phyloP scores from a whole-genome alignment of 441 rosid genomes.

The Sinapis alba region DNA sequence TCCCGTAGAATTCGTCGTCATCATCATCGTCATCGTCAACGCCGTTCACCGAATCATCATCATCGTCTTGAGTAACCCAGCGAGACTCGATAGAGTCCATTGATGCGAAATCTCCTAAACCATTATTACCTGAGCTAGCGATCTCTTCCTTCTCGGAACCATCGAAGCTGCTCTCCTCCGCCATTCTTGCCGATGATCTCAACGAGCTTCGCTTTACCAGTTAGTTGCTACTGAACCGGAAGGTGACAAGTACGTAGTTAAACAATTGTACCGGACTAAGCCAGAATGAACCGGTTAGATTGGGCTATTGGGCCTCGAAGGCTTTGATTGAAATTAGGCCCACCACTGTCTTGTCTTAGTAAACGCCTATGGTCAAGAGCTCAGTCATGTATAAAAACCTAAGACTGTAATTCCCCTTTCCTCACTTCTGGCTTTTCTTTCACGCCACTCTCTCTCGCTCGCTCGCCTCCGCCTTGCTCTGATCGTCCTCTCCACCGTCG shows the following conservation, averaged over 20 bases:
- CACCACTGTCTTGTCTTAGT: not conserved
- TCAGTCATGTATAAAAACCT: not conserved
- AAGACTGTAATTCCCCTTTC: not conserved
- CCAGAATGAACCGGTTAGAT: not conserved
- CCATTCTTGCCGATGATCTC: not conserved
- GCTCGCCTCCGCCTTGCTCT: not conserved
- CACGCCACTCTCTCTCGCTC: not conserved
- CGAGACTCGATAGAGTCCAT: slow-evolving; percentile 85
- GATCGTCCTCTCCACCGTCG: not conserved
- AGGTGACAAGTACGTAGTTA: not conserved
- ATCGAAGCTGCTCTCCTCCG: slow-evolving; percentile 28
- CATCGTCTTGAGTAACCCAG: slow-evolving; percentile 92
- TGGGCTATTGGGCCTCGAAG: not conserved
- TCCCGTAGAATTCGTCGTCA: slow-evolving; percentile 38
- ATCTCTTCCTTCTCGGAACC: slow-evolving; percentile 54
- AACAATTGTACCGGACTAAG: not conserved
- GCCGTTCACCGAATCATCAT: slow-evolving; percentile 71
- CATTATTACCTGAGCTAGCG: slow-evolving; percentile 41
- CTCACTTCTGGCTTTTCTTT: not conserved
- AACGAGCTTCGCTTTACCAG: not conserved
- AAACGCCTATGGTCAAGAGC: not conserved
- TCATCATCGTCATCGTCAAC: slow-evolving; percentile 56
- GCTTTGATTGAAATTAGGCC: not conserved
- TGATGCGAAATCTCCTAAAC: slow-evolving; percentile 49
- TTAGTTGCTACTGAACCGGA: not conserved